Evolutionary conservation across 768 basidiomycete species (phyloP), one percentile per base, ranked within the genome.

Genomic region (Phaeotremella skinneri): DNA sequence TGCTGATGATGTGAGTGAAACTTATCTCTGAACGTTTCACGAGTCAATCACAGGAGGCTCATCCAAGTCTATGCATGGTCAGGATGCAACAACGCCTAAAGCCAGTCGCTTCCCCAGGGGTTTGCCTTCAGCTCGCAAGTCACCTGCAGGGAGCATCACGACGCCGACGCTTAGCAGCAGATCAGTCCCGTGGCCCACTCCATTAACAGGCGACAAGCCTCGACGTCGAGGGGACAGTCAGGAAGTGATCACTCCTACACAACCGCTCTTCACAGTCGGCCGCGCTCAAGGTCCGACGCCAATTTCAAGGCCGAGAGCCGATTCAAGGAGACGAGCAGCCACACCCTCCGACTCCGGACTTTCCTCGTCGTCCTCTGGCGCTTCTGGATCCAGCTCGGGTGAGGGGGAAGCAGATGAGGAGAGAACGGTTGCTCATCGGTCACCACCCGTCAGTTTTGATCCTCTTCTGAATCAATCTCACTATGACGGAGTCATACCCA

Each of bases 341-440:
- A 14, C 6, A 13, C 7, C 21, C 43, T 7, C 7, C 13, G 43
- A 45, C 13, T 45, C 43, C 20, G 43, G 23, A 9, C n/a, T n/a
- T n/a, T n/a, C n/a, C n/a, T 45, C 43, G 7, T 45, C 43, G 23
- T 13, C 13, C 13, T 45, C 43, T 14, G 7, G 13, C 11, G 13
- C 43, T 13, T 45, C 9, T 7, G 43, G 23, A 7, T 7, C 43
- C 6, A 23, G 49, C 14, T 50, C 54, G 31, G 48, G 50, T 47
- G 59, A 43, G 3, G 53, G 50, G 13, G 42, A 54, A 26, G 54
- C 54, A 2, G 54, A 61, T 52, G 47, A 50, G 16, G 59, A 61
- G 41, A 30, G 48, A 11, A 50, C 23, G 11, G 39, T 20, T 20
- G 7, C 13, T 7, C 43, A 29, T 26, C 31, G 20, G 0, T 54